phyloP scores from a whole-genome alignment of 2,329 filamentous ascomycete genomes.

The Nannizziopsis arthrosporioides region DNA sequence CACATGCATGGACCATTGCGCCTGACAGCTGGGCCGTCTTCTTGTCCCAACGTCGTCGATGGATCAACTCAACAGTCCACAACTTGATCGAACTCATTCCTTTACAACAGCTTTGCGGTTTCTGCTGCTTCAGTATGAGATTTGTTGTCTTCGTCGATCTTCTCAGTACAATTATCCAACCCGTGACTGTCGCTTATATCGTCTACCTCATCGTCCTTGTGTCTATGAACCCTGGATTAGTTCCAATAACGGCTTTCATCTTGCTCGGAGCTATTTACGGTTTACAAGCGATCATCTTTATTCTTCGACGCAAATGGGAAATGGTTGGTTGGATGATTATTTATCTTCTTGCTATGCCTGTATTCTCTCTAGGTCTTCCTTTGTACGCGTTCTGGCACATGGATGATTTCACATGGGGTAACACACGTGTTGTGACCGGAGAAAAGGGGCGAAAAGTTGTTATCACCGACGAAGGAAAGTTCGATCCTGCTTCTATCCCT shows the following conservation, averaged over 20 bases:
- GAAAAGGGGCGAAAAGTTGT: constrained; percentile 87
- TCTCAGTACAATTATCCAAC: constrained; percentile 81
- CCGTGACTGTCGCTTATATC: constrained; percentile 82
- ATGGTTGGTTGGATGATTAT: constrained; percentile 99
- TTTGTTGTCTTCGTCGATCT: constrained; percentile 94
- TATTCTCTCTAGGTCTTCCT: constrained; percentile 83
- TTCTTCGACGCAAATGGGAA: constrained; percentile 92
- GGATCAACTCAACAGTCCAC: constrained; percentile 99
- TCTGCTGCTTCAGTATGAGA: constrained; percentile 99
- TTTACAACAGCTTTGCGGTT: constrained; percentile 86
- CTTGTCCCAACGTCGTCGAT: constrained; percentile 93
- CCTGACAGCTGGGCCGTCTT: constrained; percentile 91
- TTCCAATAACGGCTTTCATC: constrained; percentile 80
- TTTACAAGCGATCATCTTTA: constrained; percentile 94
- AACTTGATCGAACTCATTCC: constrained; percentile 94
- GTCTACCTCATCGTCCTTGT: constrained; percentile 75
- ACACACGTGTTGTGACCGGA: constrained; percentile 91
- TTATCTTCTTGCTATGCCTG: constrained; percentile 78
- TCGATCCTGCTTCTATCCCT: constrained; percentile 82
- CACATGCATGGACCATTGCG: constrained; percentile 93
- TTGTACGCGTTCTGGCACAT: constrained; percentile 98
- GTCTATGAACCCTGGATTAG: constrained; percentile 46
- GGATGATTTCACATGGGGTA: constrained; percentile 99
- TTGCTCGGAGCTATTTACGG: constrained; percentile 92
- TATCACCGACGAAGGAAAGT: constrained; percentile 94